Evolutionary conservation across 2,329 filamentous ascomycete genomes (phyloP).

Genomic region (Sporothrix brasiliensis): DNA sequence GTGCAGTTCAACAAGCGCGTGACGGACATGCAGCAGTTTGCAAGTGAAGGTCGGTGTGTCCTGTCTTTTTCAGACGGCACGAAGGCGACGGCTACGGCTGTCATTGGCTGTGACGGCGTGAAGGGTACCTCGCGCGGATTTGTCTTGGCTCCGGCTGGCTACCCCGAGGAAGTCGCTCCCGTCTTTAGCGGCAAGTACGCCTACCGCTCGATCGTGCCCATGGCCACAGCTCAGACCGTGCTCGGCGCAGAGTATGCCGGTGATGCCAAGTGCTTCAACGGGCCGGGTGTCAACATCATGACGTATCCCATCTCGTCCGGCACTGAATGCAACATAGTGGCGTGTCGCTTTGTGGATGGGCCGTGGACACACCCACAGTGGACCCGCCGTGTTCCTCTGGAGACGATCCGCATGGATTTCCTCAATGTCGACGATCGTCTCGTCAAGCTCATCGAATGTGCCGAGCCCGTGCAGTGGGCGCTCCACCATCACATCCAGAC

Average conservation of each 20-base stretch:
- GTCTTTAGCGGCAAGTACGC: constrained; percentile 61
- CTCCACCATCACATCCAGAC: constrained; percentile 45
- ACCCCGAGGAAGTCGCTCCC: constrained; percentile 35
- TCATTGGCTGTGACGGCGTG: constrained; percentile 67
- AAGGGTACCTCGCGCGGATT: constrained; percentile 58
- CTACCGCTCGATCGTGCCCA: constrained; percentile 63
- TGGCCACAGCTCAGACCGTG: constrained; percentile 39
- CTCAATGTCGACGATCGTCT: constrained; percentile 24
- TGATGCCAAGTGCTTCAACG: constrained; percentile 40
- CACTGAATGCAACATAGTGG: constrained; percentile 34
- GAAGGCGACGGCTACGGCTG: constrained; percentile 40
- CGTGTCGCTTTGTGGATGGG: constrained; percentile 29
- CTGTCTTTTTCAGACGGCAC: constrained; percentile 40
- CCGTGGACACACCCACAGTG: constrained; percentile 40
- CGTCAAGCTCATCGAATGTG: constrained; percentile 20
- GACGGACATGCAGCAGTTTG: constrained; percentile 3
- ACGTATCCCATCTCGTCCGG: constrained; percentile 37
- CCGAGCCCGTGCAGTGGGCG: constrained; percentile 26
- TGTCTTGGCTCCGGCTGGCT: constrained; percentile 45
- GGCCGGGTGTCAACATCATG: constrained; percentile 44
- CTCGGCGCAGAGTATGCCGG: constrained; percentile 48
- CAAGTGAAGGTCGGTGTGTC: not conserved
- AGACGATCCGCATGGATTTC: constrained; percentile 17
- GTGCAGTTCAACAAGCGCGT: constrained; percentile 31
- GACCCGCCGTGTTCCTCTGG: constrained; percentile 42